phyloP scores from a whole-genome alignment of 2,329 filamentous ascomycete species.

The Escovopsis weberi region DNA sequence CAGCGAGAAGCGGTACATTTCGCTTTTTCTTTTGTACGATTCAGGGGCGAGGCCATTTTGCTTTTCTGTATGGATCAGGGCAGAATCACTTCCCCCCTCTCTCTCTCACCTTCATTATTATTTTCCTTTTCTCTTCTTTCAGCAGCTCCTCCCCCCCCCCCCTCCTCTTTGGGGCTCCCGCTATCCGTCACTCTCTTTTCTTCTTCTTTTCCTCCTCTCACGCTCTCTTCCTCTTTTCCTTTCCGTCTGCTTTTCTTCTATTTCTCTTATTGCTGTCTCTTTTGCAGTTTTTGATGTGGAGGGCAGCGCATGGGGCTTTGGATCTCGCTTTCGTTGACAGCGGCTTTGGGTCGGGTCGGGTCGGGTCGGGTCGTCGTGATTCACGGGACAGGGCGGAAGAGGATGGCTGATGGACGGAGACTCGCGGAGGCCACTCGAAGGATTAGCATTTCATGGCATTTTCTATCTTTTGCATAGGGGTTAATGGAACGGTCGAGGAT shows the following conservation, averaged over 20 bases:
- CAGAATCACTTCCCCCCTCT: background rate
- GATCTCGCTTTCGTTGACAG: no score
- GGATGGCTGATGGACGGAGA: no score
- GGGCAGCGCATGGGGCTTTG: constrained; percentile 2
- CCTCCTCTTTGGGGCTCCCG: no score
- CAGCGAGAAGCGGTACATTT: constrained; percentile 9
- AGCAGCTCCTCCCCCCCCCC: background rate
- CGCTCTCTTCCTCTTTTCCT: background rate
- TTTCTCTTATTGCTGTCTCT: background rate
- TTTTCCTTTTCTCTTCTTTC: background rate
- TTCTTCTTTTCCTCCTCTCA: constrained; percentile 3
- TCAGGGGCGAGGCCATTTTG: constrained; percentile 8
- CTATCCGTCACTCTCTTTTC: background rate
- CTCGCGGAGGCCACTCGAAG: no score
- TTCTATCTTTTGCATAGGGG: no score
- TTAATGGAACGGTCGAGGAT: no score
- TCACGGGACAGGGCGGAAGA: no score
- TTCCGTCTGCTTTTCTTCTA: no score
- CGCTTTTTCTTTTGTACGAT: constrained; percentile 14
- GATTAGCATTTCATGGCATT: no score
- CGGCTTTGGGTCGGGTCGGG: no score
- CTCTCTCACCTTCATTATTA: background rate
- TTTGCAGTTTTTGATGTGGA: background rate
- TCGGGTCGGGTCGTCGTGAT: no score
- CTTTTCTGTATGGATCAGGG: constrained; percentile 4